Base-by-base conservation (phyloP, 306 rosid genomes). In the Inga oerstediana region DNA sequence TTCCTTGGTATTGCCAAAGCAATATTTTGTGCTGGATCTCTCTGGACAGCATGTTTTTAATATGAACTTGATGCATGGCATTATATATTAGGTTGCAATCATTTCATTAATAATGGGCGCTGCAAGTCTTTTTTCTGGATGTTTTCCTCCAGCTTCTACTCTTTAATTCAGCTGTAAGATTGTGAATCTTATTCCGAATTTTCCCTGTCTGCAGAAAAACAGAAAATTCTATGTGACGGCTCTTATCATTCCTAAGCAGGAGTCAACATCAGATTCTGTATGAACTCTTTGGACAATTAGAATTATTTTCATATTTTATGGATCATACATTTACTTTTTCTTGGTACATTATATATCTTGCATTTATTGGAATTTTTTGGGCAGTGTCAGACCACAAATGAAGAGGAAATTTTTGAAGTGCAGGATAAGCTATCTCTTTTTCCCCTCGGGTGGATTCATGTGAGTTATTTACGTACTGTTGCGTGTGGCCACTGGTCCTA, bases 371-470 rank as follows among this genome's bases (percentile, higher is more conserved):
- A 66, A 78, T 82, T 81, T 81, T 84, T 81, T 84, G 80, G 76
- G 85, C 92, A 96, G 98, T 96, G 99, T 88, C 97, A 93, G 82
- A 45, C 99, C 54, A 93, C 96, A 64, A 90, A 93, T 81, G 99
- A 96, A 88, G 99, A 96, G 91, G 99, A 96, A 82, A 93, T 96
- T 79, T 96, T 96, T 88, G 99, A 96, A 78, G 97, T 90, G 83
- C 99, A 96, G 87, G 99, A 93, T 69, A 93, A 89, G 83, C 89
- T 80, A 71, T 96, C 99, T 74, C 97, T 96, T 82, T 96, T 95
- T 68, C 98, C 99, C 66, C 99, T 95, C 85, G 99, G 99, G 49
- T 95, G 99, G 99, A 95, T 95, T 79, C 99, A 96, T 79, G 99
- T 96, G 91, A 93, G 98, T 87, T 87, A 78, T 72, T 34, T 19